Conservation (phyloP, 805 yeast genomes). For the Kazachstania africana region DNA sequence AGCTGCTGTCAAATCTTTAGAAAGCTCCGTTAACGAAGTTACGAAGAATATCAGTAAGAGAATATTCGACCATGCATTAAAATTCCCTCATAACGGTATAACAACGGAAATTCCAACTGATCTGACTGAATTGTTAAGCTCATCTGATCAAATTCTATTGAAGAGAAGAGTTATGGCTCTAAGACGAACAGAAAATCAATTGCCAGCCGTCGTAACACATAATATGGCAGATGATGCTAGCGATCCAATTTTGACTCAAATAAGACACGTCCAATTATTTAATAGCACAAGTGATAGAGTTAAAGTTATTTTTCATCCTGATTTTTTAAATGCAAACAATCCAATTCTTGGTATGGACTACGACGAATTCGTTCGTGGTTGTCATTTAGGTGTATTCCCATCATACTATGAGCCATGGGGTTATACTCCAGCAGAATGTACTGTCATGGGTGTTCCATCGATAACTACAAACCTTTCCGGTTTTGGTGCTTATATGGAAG, state of each 20-base stretch:
- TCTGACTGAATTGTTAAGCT: conserved; percentile 74
- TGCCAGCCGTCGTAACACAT: conserved; percentile 95
- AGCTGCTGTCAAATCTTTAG: conserved; percentile 87
- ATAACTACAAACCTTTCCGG: conserved; percentile 94
- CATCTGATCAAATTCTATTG: conserved; percentile 77
- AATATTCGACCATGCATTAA: conserved; percentile 80
- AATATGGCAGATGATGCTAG: conserved; percentile 87
- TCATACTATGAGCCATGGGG: conserved; percentile 99
- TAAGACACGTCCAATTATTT: conserved; percentile 83
- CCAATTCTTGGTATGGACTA: conserved; percentile 89
- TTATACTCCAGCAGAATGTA: conserved; percentile 97
- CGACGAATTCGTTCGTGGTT: conserved; percentile 96
- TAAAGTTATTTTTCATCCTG: conserved; percentile 95
- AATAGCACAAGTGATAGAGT: conserved; percentile 85
- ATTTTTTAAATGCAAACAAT: conserved; percentile 86
- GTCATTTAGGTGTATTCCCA: conserved; percentile 97
- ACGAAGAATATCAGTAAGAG: conserved; percentile 79
- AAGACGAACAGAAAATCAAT: conserved; percentile 55
- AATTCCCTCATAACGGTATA: conserved; percentile 37
- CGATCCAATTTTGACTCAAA: conserved; percentile 86
- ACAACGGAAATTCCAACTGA: conserved; percentile 60
- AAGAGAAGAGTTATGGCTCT: conserved; percentile 90
- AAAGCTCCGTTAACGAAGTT: conserved; percentile 77
- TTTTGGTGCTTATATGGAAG: conserved; percentile 98
- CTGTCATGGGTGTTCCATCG: conserved; percentile 98